phyloP scores from a whole-genome alignment of 805 yeast species.

The Pichia kluyveri region DNA sequence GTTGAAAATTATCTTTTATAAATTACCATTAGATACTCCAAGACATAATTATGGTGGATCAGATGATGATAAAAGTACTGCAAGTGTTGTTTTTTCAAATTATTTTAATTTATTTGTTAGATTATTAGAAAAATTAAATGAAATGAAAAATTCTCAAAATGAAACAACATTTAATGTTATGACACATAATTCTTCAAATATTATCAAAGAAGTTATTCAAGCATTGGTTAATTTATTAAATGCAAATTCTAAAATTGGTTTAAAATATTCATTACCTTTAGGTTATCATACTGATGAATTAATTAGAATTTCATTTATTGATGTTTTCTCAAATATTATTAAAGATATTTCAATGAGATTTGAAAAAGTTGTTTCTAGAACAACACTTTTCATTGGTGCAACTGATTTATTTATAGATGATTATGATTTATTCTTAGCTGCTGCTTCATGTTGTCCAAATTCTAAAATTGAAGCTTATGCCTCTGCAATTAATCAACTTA shows the following conservation, averaged over 20 bases:
- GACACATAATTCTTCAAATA: constrained; percentile 44
- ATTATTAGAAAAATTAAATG: constrained; percentile 38
- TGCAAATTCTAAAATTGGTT: constrained; percentile 69
- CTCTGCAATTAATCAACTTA: constrained; percentile 49
- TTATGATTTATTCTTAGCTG: constrained; percentile 38
- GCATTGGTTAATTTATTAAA: constrained; percentile 62
- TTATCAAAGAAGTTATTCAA: constrained; percentile 55
- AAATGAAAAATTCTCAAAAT: not conserved
- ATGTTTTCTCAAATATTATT: constrained; percentile 65
- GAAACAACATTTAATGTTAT: constrained; percentile 14
- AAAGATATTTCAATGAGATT: constrained; percentile 18
- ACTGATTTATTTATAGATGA: constrained; percentile 18
- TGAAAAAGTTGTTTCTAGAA: constrained; percentile 5
- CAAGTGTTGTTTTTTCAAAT: constrained; percentile 54
- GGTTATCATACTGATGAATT: constrained; percentile 63
- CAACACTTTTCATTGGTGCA: constrained; percentile 6
- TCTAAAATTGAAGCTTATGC: constrained; percentile 66
- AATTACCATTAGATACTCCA: constrained; percentile 54
- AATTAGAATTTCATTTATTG: constrained; percentile 64
- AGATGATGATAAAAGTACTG: constrained; percentile 18
- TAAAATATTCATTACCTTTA: constrained; percentile 66
- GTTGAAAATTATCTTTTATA: constrained; percentile 44
- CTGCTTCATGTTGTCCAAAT: constrained; percentile 56
- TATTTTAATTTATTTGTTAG: constrained; percentile 56
- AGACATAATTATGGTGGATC: constrained; percentile 30